A percentile compares a stretch with the other conserved stretches of the same genome.
These are phyloP conservation scores for Boletus patriciae DNA, from an alignment of 768 basidiomycete genomes.

Conservation along the genomic window DNA sequence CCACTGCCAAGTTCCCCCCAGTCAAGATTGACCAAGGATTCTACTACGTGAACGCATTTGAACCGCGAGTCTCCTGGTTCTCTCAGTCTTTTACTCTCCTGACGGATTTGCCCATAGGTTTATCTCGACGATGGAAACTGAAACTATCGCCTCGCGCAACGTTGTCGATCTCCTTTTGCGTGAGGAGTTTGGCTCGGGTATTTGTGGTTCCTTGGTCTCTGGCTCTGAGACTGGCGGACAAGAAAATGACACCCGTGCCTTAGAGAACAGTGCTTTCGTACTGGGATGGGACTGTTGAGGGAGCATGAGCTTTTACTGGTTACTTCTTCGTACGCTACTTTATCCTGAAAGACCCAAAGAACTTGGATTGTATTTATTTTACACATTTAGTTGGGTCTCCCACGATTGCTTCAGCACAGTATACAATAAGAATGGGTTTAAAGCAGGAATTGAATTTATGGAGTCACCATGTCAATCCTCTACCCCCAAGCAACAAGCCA, in stretches of 20 bases:
- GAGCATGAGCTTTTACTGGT: background rate
- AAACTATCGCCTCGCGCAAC: constrained; percentile 81
- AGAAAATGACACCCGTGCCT: constrained; percentile 12
- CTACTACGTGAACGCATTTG: constrained; percentile 91
- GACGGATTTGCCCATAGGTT: constrained; percentile 44
- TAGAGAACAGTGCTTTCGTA: constrained; percentile 46
- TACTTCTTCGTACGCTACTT: background rate
- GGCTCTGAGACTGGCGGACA: constrained; percentile 15
- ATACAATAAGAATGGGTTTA: background rate
- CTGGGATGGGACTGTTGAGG: constrained; percentile 74
- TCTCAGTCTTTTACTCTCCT: background rate
- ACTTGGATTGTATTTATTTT: constrained; percentile 1
- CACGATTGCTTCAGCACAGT: background rate
- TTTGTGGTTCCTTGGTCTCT: constrained; percentile 55
- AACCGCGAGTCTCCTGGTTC: constrained; percentile 60
- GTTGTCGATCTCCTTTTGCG: constrained; percentile 75
- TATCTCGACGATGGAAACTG: constrained; percentile 93
- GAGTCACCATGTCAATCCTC: too few relatives aligned
- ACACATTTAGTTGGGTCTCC: background rate
- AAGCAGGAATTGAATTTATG: background rate
- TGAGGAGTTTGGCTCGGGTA: constrained; percentile 68
- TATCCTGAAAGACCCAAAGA: background rate
- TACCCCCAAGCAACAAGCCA: too few relatives aligned
- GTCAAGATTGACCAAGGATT: constrained; percentile 75
- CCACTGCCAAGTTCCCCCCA: constrained; percentile 68